Evolutionary conservation across 345 rosid species (phyloP), one percentile per base, ranked within the genome.

Genomic region (Gossypium thurberi): DNA sequence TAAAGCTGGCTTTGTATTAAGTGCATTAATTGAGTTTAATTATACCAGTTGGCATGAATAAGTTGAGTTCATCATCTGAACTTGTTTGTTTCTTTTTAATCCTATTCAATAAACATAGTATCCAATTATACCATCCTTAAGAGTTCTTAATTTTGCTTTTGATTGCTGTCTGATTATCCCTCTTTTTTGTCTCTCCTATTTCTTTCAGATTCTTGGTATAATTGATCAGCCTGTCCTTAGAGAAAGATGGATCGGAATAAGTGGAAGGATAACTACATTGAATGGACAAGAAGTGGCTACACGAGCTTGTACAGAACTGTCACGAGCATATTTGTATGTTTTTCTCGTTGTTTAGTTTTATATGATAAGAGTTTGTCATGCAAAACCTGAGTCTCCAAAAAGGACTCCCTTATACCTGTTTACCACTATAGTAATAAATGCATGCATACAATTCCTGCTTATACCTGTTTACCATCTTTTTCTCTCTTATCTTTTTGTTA

Each of bases 181-280:
- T 5, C 25, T 3, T 40, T 43, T 21, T 15, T 43, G 23, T 44
- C 51, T 44, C 21, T 60, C 62, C 11, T 66, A 18, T 18, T 58
- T 72, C 40, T 33, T 75, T 66, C 81, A 92, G 99, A 88, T 95
- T 82, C 91, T 95, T 71, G 98, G 99, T 74, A 70, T 92, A 63
- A 89, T 95, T 75, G 89, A 92, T 81, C 99, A 95, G 79, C 98
- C 99, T 59, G 73, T 92, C 76, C 83, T 95, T 13, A 79, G 79
- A 80, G 99, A 95, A 81, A 84, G 99, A 82, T 95, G 98, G 99
- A 79, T 92, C 56, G 99, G 99, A 61, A 80, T 92, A 66, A 81
- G 42, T 26, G 97, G 96, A 78, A 90, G 85, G 89, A 79, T 66
- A 76, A 95, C 96, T 75, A 86, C 84, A 64, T 74, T 95, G 70